Evolutionary conservation across 345 rosid genomes (phyloP), one percentile per base, ranked within the genome.

Genomic region (Mercurialis annua): DNA sequence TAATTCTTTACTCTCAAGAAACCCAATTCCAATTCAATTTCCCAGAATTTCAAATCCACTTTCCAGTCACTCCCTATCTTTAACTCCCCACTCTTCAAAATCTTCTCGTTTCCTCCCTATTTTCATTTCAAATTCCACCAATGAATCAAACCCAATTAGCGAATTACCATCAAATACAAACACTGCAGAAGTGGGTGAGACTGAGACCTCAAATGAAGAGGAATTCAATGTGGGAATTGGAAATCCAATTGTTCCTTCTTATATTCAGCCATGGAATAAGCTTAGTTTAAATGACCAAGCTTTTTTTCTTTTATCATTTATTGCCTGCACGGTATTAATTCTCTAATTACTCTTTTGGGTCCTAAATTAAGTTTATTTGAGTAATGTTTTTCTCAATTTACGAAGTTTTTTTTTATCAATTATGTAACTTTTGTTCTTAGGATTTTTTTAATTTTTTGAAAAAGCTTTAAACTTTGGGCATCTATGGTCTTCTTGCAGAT

Each of bases 311-410:
- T 64, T 86, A 47, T 65, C 95, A 27, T 94, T 94, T 73, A 86
- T 87, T 55, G 92, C 87, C 68, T 90, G 87, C 86, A 85, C 92
- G 88, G 98, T 90, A 71, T 50, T 68, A n/a, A 54, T 63, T 36
- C 26, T 56, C 30, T 40, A 23, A 26, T 26, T 31, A 27, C 50
- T 53, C 56, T 40, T 59, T 69, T 40, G 24, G 17, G 7, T 46
- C 38, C 36, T 29, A 69, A 46, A 7, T 36, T 49, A 6, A 24
- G 21, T 62, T 34, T 29, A 51, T 21, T 36, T 59, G 21, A 14
- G 26, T 1, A 15, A 31, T 57, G 4, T 26, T 27, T n/a, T 10
- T 27, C 59, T 54, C 29, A 6, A 29, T 26, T 53, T 14, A 50
- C 11, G 44, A 20, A 21, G 26, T 50, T 5, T 50, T 27, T n/a